Evolutionary conservation across 73 alveolate genomes (phyloP).

Genomic region (Paramecium sexaurelia): DNA sequence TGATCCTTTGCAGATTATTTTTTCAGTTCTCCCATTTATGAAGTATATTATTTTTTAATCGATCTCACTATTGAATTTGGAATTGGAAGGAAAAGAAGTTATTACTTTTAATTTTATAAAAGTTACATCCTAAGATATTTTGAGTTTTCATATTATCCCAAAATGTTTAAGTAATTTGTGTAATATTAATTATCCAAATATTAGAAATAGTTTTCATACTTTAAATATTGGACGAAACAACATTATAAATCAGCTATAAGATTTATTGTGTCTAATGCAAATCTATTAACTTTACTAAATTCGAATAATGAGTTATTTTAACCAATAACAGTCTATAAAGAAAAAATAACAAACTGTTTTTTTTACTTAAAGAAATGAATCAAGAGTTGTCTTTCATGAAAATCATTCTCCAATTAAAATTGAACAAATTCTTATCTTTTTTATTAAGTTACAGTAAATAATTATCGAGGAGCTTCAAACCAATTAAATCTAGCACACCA

Average conservation of each 20-base stretch:
- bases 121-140: neutral
- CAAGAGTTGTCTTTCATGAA: neutral
- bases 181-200: constrained; percentile 25
- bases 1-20: neutral
- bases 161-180: neutral
- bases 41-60: neutral
- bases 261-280: neutral
- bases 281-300: neutral
- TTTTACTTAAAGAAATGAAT: constrained; percentile 15
- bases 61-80: constrained; percentile 46
- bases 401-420: neutral
- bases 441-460: neutral
- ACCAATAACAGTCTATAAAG: neutral
- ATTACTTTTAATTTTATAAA: neutral
- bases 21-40: neutral
- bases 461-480: neutral
- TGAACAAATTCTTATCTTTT: constrained; percentile 5
- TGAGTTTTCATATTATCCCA: neutral
- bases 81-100: neutral
- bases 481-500: neutral
- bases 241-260: neutral
- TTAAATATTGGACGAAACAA: neutral
- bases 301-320: neutral
- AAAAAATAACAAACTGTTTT: neutral
- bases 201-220: neutral